Base-by-base conservation (phyloP, 2,329 filamentous ascomycete genomes). In the Aspergillus latus region DNA sequence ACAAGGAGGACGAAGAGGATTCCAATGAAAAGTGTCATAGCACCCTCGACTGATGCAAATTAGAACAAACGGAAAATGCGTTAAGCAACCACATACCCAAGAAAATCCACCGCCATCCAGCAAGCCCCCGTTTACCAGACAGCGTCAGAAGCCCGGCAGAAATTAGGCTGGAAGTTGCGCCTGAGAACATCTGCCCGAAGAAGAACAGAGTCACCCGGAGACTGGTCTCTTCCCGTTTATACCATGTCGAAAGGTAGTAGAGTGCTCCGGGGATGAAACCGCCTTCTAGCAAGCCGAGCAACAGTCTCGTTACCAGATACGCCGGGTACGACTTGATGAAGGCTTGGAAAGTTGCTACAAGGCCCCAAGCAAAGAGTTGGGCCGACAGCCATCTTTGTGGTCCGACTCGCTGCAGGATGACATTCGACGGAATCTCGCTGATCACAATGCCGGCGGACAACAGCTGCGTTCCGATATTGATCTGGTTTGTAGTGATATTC, bases 31-130 rank as follows among this genome's bases (percentile, higher is more conserved):
- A 83, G 65, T n/a, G 80, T 83, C 59, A 84, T 82, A 11, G 72
- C 64, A 0, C 81, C 82, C 73, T 83, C 82, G 29, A 83, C 69
- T 71, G 11, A 10, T 16, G n/a, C 13, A 4, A 13, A 26, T 42
- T 44, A 44, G 39, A 1, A 2, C 10, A 40, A 15, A 6, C 4
- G 9, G 15, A 3, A 30, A 34, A 30, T 7, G 21, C 30, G 26
- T 5, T 11, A 16, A 13, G 4, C 2, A 15, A 15, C 2, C 9
- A 61, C 60, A 45, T 60, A 70, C 68, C 68, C 9, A 72, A 66
- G 60, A 84, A 84, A 1, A 84, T 71, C 82, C 82, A 84, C 61
- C 80, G 79, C 82, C 82, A 84, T n/a, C 82, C 82, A 0, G 77
- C 64, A 52, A 78, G 70, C 5, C 77, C 78, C 1, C 70, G 74